Conservation (phyloP, 1,284 basidiomycete genomes). For the Exobasidium cylindrosporum region DNA sequence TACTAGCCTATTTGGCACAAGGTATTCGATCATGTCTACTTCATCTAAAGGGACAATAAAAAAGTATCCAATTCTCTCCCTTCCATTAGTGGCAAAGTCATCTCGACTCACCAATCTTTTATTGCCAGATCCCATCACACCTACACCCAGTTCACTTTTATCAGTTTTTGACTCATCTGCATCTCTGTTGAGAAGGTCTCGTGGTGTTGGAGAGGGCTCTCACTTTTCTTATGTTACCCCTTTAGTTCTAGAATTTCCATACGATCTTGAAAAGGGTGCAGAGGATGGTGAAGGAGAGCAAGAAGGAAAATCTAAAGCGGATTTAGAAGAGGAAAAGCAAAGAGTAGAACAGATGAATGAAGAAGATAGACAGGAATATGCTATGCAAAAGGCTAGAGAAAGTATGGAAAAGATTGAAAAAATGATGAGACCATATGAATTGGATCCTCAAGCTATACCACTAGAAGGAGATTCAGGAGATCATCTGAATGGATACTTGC, state of each 20-base stretch:
- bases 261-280: constrained; percentile 62
- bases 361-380: constrained; percentile 23
- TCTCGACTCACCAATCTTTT: constrained; percentile 69
- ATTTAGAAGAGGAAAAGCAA: constrained; percentile 18
- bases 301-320: constrained; percentile 27
- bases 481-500: constrained; percentile 24
- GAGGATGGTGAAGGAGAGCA: constrained; percentile 21
- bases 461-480: background rate
- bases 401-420: constrained; percentile 44
- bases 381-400: constrained; percentile 24
- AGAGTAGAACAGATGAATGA: constrained; percentile 23
- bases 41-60: no score
- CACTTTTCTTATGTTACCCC: constrained; percentile 83
- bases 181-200: constrained; percentile 65
- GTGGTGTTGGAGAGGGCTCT: constrained; percentile 63
- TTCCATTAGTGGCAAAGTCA: constrained; percentile 66
- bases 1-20: no score
- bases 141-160: constrained; percentile 61
- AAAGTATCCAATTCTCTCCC: constrained; percentile 36
- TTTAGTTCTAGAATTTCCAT: constrained; percentile 79
- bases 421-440: constrained; percentile 38
- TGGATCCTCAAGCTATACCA: constrained; percentile 21
- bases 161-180: constrained; percentile 52
- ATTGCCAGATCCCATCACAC: constrained; percentile 66
- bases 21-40: no score